phyloP scores from a whole-genome alignment of 495 filamentous ascomycete species.

The Pyrenula aspistea region DNA sequence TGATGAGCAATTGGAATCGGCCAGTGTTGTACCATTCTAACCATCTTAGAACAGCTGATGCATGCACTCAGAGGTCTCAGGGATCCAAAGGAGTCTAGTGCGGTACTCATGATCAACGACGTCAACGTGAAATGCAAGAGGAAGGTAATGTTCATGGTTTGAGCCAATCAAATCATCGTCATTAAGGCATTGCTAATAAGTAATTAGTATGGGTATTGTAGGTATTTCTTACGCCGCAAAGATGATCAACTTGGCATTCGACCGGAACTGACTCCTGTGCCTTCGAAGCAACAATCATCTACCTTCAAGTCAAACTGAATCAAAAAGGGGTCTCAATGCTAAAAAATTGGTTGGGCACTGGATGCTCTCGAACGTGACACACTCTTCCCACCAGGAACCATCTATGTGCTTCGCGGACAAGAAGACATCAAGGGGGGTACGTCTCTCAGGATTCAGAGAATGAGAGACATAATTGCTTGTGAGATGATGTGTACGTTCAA shows the following conservation, averaged over 20 bases:
- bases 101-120: too few species aligned
- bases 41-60: neutral
- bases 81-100: neutral
- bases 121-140: too few species aligned
- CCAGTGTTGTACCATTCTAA: neutral
- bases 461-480: neutral
- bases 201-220: neutral
- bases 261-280: neutral
- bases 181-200: neutral
- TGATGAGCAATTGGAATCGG: neutral
- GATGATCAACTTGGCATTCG: neutral
- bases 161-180: too few species aligned
- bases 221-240: neutral
- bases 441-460: neutral
- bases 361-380: neutral
- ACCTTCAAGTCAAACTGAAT: neutral
- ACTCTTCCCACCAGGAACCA: neutral
- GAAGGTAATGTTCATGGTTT: too few species aligned
- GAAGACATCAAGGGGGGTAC: neutral
- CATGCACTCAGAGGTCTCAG: neutral
- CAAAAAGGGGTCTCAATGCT: neutral
- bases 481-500: neutral
- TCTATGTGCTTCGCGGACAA: neutral
- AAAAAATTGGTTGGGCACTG: neutral
- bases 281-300: neutral